Evolutionary conservation across 2,329 filamentous ascomycete species (phyloP).

Genomic region (Clarireedia sp.): DNA sequence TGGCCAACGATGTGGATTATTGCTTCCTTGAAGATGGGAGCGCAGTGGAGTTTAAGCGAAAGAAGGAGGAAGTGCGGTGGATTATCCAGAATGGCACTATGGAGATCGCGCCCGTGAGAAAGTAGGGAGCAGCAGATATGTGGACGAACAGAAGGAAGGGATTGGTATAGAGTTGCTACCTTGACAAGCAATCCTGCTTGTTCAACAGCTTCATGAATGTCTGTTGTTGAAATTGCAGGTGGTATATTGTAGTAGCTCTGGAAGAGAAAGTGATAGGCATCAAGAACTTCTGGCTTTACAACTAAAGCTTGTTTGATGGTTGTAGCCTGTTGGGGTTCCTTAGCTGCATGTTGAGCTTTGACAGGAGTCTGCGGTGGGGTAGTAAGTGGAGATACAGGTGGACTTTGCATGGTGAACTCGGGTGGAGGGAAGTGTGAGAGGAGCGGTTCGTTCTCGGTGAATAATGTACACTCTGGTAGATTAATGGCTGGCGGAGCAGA

Average conservation of each 20-base stretch:
- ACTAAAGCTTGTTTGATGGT: neutral
- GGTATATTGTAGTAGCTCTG: constrained; percentile 8
- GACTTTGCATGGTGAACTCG: neutral
- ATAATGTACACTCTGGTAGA: neutral
- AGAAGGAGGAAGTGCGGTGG: constrained; percentile 20
- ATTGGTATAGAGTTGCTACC: constrained; percentile 9
- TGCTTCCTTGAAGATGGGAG: constrained; percentile 21
- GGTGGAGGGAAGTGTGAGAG: neutral
- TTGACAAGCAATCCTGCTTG: constrained; percentile 14
- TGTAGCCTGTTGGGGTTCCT: neutral
- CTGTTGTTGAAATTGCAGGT: constrained; percentile 10
- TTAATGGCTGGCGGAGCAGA: no score
- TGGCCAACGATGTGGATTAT: constrained; percentile 22
- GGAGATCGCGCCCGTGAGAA: constrained; percentile 14
- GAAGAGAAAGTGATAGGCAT: constrained; percentile 19
- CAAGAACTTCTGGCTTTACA: neutral
- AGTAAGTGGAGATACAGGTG: neutral
- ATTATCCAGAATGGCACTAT: constrained; percentile 13
- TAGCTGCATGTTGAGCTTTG: neutral
- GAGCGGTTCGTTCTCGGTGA: neutral
- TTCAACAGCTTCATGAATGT: constrained; percentile 12
- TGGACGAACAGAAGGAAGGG: constrained; percentile 6
- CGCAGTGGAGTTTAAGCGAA: constrained; percentile 10
- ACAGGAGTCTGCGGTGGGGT: neutral
- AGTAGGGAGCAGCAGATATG: constrained; percentile 12